Evolutionary conservation across 192 early-diverging fungal genomes (phyloP), one percentile per base, ranked within the genome.

Genomic region (Dispira parvispora): DNA sequence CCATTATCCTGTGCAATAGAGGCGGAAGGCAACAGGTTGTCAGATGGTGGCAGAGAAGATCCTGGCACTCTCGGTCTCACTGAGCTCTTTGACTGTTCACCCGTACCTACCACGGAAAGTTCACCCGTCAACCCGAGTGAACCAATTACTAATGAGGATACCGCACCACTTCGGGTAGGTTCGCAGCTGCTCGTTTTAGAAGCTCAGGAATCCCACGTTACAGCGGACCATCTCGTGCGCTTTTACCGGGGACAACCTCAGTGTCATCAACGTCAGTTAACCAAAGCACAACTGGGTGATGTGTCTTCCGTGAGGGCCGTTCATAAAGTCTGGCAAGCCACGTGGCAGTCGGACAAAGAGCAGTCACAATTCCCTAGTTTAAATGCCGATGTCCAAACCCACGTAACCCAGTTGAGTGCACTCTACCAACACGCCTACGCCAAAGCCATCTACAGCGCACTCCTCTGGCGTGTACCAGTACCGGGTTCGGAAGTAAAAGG

Each of bases 361-460:
- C 32, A 4, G 32, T 38, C 32, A 38, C 32, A 38, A 38, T 38
- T 38, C 32, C 32, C 32, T 38, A 6, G 6, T 38, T 6, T 38
- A 6, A 38, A 38, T 38, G 6, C 6, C 32, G 32, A 38, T 38
- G 32, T 38, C 32, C 32, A 38, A 6, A 38, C 32, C 32, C 32
- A 38, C 32, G 32, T 38, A 38, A 38, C 32, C 32, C 32, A 38
- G 3, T 6, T 38, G 6, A 6, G 32, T 38, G 32, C 32, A 6
- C 32, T 38, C 21, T 38, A 57, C 55, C 55, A 57, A 8, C 20
- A 57, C 10, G 55, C 55, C 27, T 57, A 61, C 32, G 12, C 18
- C 18, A 14, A 25, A 38, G 58, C 58, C 14, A 44, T 61, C 5
- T 61, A 61, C 43, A n/a, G 58, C 26, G 58, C 58, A 38, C 42